Base-by-base conservation (phyloP, 2,329 filamentous ascomycete genomes). In the Pezicula carpinea region DNA sequence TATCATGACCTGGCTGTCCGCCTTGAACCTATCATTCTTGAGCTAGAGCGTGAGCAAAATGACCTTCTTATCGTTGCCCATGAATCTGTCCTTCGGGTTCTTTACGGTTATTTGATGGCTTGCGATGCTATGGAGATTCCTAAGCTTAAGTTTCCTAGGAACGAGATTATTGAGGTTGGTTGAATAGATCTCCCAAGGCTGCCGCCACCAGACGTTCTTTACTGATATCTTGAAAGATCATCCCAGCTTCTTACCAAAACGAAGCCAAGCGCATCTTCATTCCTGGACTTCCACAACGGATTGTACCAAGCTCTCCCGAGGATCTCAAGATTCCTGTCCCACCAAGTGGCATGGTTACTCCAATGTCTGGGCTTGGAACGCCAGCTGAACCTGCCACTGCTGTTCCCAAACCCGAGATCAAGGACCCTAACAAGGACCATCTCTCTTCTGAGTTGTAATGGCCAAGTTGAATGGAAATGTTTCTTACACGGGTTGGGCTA, bases 1-100 rank as follows among this genome's bases (percentile, higher is more conserved):
- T 99, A 99, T 67, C 93, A 99, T 65, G 93, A 99, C 63, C 82
- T 99, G 36, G 93, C 93, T n/a, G 93, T 99, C 50, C 88, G 93
- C 18, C 82, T 99, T 39, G 93, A 99, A 65, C 95, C 93, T 34
- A 96, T 99, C 61, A 99, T 99, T 62, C 80, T 99, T 23, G 93
- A 99, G 66, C 79, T 99, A 13, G 93, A 99, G 71, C 85, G 93
- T 36, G 93, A 99, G 70, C 89, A 96, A 59, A 95, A 95, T 56
- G 93, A 99, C 64, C 77, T 99, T n/a, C 79, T 99, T 44, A 96
- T 99, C 63, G 96, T 99, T 57, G 93, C 93, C 1, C 93, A 99
- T 66, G 93, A 99, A 67, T 95, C 89, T 43, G 93, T 99, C n/a
- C 77, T 99, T 39, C 87, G 93, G 36, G 93, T 99, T 19, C 77